A percentile compares a stretch with the other conserved stretches of the same genome.
Evolutionary conservation across 345 rosid species (phyloP).

Genomic region (Bruguiera parviflora): DNA sequence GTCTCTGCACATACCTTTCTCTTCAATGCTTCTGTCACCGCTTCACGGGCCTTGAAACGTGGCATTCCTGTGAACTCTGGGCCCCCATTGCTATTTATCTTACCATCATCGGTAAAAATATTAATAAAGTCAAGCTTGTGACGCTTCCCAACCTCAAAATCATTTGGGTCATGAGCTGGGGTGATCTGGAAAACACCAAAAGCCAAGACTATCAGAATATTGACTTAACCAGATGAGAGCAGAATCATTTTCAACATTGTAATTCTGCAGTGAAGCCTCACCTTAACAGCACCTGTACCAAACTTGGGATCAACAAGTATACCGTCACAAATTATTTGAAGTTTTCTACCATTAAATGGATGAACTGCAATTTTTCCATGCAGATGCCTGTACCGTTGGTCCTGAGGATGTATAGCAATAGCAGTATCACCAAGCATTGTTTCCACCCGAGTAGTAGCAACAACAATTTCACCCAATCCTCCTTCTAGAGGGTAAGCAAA

Average conservation of each 20-base stretch:
- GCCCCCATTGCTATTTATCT: slow-evolving; percentile 81
- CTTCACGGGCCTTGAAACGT: slow-evolving; percentile 84
- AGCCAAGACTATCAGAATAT: slow-evolving; percentile 2
- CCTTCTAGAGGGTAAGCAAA: slow-evolving; percentile 89
- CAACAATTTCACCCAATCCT: slow-evolving; percentile 79
- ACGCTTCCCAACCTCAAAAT: slow-evolving; percentile 89
- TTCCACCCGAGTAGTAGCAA: slow-evolving; percentile 96
- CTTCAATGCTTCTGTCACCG: slow-evolving; percentile 66
- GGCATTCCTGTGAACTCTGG: slow-evolving; percentile 75
- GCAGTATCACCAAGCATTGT: slow-evolving; percentile 99
- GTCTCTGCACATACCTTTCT: slow-evolving; percentile 41
- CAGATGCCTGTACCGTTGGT: slow-evolving; percentile 73
- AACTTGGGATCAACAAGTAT: slow-evolving; percentile 79
- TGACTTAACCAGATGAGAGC: slow-evolving; percentile 4
- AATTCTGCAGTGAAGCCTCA: slow-evolving; percentile 18
- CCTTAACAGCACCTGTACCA: slow-evolving; percentile 99
- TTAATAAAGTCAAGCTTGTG: slow-evolving; percentile 75
- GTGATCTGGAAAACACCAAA: slow-evolving; percentile 62
- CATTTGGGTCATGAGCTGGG: slow-evolving; percentile 97
- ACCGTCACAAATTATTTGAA: slow-evolving; percentile 74
- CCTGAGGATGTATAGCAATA: slow-evolving; percentile 89
- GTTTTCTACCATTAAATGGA: slow-evolving; percentile 87
- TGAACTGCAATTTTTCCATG: slow-evolving; percentile 86
- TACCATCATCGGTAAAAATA: slow-evolving; percentile 90
- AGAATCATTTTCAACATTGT: slow-evolving; percentile 10